Evolutionary conservation across 805 yeast species (phyloP).

Genomic region (Monosporozyma siamensis): DNA sequence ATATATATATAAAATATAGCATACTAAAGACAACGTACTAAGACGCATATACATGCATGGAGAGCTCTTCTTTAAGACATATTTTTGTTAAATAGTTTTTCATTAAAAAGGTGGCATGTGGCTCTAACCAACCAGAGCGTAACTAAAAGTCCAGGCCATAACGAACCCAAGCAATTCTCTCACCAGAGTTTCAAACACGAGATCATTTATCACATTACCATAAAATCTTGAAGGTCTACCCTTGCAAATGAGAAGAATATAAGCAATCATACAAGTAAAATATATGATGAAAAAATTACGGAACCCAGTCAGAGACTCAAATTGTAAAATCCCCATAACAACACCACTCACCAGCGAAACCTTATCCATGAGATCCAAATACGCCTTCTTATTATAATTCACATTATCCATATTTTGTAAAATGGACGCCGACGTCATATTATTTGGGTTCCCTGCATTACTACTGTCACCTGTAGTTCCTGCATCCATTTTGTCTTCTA

Average conservation of each 20-base stretch:
- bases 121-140: conserved; percentile 37
- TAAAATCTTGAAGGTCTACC: conserved; percentile 33
- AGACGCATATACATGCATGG: too few relatives aligned
- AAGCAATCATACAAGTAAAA: conserved; percentile 27
- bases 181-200: conserved; percentile 37
- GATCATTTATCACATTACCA: conserved; percentile 32
- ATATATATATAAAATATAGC: too few relatives aligned
- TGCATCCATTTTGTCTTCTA: neutral
- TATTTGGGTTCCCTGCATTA: neutral
- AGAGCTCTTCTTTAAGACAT: too few relatives aligned
- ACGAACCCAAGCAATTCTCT: conserved; percentile 44
- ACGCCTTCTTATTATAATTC: conserved; percentile 16
- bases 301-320: conserved; percentile 43
- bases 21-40: too few relatives aligned
- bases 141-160: conserved; percentile 51
- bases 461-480: neutral
- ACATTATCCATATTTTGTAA: conserved; percentile 11
- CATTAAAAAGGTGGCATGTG: too few relatives aligned
- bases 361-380: conserved; percentile 35
- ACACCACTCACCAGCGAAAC: conserved; percentile 42
- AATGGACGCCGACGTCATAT: neutral
- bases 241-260: conserved; percentile 30
- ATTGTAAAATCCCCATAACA: conserved; percentile 45
- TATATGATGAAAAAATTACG: conserved; percentile 34
- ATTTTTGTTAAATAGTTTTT: too few relatives aligned